These are phyloP conservation scores for Amoebophrya sp. DNA, from an alignment of 169 alveolate genomes.

Conservation along the genomic window DNA sequence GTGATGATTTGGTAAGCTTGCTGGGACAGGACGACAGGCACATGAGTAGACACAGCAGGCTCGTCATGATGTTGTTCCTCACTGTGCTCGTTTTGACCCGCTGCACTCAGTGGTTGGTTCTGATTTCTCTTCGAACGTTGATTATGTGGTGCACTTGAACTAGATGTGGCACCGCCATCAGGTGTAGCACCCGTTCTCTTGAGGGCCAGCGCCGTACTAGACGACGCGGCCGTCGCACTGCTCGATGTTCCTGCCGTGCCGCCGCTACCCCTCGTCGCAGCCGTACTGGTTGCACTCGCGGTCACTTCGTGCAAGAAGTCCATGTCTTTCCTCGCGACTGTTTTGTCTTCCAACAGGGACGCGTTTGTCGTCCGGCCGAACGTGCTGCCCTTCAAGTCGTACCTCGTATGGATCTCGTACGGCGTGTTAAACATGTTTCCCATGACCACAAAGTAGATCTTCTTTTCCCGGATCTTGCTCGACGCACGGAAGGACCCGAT, in stretches of 20 bases:
- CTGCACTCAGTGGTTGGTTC: too few species aligned
- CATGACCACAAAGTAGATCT: constrained; percentile 91
- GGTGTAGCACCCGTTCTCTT: not conserved
- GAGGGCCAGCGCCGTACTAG: not conserved
- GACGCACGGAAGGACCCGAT: not conserved
- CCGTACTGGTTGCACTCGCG: not conserved
- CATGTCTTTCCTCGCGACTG: too few species aligned
- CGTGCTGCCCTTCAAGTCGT: constrained; percentile 50
- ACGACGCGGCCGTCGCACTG: too few species aligned
- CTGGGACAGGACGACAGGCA: not conserved
- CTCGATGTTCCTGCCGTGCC: too few species aligned
- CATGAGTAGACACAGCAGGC: too few species aligned
- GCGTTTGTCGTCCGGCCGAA: not conserved
- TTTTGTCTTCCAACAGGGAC: not conserved
- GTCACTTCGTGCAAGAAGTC: not conserved
- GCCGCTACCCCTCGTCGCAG: not conserved
- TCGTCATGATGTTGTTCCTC: too few species aligned
- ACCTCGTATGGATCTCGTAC: constrained; percentile 59
- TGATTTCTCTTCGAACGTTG: too few species aligned
- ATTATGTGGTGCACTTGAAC: too few species aligned
- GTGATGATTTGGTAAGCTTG: not conserved
- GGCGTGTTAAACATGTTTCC: constrained; percentile 88
- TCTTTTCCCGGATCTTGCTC: constrained; percentile 52
- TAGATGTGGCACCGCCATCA: too few species aligned
- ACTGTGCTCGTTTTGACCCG: not conserved